These are phyloP conservation scores for Fusarium graminum DNA, from an alignment of 2,329 filamentous ascomycete species.

Conservation along the genomic window DNA sequence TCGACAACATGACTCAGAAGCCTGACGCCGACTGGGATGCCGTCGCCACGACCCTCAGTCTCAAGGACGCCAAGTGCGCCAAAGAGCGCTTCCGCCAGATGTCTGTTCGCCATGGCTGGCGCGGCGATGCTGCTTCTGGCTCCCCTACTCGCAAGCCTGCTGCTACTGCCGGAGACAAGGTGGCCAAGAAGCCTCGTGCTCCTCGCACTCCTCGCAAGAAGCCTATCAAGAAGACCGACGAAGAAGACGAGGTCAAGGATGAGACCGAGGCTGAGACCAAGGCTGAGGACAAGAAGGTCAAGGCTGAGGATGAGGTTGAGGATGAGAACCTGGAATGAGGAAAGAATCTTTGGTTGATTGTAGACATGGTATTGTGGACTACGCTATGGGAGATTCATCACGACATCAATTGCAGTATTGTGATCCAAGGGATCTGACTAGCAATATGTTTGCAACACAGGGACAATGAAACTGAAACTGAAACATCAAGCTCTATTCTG, in stretches of 20 bases:
- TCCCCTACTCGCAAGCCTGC: slow-evolving; percentile 51
- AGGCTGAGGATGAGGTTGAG: slow-evolving; percentile 3
- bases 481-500: neutral
- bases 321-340: slow-evolving; percentile 18
- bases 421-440: slow-evolving; percentile 19
- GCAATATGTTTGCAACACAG: neutral
- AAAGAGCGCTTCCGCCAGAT: slow-evolving; percentile 59
- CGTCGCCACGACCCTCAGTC: slow-evolving; percentile 54
- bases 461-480: neutral
- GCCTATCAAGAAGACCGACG: slow-evolving; percentile 48
- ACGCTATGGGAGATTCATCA: slow-evolving; percentile 5
- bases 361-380: neutral
- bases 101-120: slow-evolving; percentile 58
- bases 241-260: slow-evolving; percentile 44
- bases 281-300: slow-evolving; percentile 10
- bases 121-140: slow-evolving; percentile 37
- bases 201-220: slow-evolving; percentile 50
- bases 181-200: slow-evolving; percentile 52
- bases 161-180: slow-evolving; percentile 44
- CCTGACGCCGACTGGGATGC: slow-evolving; percentile 58
- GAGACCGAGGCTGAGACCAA: slow-evolving; percentile 27
- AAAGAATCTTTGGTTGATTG: neutral
- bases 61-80: slow-evolving; percentile 59
- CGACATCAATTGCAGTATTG: neutral
- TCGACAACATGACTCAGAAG: slow-evolving; percentile 58